phyloP scores from a whole-genome alignment of 202 grass and related monocot species.

The Miscanthus sacchariflorus region DNA sequence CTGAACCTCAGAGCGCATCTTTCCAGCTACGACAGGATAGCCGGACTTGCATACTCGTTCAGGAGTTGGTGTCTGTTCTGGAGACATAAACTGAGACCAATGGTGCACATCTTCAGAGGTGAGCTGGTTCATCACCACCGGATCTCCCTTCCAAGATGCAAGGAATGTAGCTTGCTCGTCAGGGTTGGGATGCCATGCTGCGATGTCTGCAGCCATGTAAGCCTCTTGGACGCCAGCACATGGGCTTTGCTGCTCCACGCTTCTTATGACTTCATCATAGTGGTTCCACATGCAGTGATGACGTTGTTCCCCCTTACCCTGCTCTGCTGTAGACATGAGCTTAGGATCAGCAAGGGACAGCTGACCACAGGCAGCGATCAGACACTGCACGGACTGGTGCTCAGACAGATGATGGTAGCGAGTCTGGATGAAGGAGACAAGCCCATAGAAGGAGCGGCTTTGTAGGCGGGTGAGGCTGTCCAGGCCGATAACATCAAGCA shows the following conservation, averaged over 20 bases:
- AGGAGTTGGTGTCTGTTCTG: conserved; percentile 5
- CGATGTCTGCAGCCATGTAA: conserved; percentile 24
- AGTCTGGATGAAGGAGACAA: conserved; percentile 34
- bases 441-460: conserved; percentile 37
- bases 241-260: background rate
- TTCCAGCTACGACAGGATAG: background rate
- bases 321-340: background rate
- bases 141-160: background rate
- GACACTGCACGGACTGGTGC: conserved; percentile 16
- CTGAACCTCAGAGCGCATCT: background rate
- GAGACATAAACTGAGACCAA: background rate
- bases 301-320: background rate
- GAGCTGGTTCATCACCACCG: background rate
- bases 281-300: background rate
- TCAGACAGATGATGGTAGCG: conserved; percentile 28
- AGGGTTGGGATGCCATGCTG: conserved; percentile 33
- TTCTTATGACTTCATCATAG: background rate
- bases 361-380: background rate
- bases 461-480: conserved; percentile 32
- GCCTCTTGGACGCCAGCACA: conserved; percentile 20
- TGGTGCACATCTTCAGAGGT: background rate
- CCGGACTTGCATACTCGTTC: background rate
- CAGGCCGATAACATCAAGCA: background rate
- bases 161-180: conserved; percentile 21
- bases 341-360: background rate